Evolutionary conservation across 371 early-diverging fungal genomes (phyloP).

Genomic region (Umbelopsis sp.): DNA sequence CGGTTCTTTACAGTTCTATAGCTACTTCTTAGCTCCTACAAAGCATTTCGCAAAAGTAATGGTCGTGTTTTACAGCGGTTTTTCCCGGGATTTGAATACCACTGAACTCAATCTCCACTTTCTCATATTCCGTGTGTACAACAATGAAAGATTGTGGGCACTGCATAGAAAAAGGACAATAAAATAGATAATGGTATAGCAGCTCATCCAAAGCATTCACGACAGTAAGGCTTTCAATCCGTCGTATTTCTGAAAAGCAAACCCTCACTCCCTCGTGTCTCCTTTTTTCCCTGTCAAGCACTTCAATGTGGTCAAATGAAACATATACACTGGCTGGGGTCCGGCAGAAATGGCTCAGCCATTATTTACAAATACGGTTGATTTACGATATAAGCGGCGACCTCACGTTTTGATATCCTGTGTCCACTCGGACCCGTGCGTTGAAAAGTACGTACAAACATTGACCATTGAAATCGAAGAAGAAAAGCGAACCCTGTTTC

Average conservation of each 20-base stretch:
- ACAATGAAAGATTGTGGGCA: not conserved
- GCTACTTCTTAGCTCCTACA: not conserved
- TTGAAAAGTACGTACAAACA: too few species aligned
- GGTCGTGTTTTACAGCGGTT: not conserved
- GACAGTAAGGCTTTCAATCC: too few species aligned
- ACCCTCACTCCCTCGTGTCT: not conserved
- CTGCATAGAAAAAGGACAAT: not conserved
- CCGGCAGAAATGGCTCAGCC: not conserved
- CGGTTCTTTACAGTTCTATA: too few species aligned
- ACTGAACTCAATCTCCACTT: not conserved
- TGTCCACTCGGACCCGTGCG: too few species aligned
- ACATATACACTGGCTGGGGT: not conserved
- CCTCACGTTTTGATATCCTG: too few species aligned
- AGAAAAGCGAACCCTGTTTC: too few species aligned
- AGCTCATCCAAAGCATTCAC: not conserved
- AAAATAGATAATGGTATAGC: not conserved
- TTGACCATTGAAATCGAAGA: too few species aligned
- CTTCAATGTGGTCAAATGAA: not conserved
- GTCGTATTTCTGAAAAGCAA: not conserved
- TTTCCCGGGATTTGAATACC: not conserved
- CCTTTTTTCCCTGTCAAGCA: too few species aligned
- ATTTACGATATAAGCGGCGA: too few species aligned
- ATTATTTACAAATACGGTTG: not conserved
- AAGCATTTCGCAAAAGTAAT: not conserved
- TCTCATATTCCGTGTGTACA: not conserved